Conservation (phyloP, 352 stramenopile genomes). For the Phytophthora multivora region DNA sequence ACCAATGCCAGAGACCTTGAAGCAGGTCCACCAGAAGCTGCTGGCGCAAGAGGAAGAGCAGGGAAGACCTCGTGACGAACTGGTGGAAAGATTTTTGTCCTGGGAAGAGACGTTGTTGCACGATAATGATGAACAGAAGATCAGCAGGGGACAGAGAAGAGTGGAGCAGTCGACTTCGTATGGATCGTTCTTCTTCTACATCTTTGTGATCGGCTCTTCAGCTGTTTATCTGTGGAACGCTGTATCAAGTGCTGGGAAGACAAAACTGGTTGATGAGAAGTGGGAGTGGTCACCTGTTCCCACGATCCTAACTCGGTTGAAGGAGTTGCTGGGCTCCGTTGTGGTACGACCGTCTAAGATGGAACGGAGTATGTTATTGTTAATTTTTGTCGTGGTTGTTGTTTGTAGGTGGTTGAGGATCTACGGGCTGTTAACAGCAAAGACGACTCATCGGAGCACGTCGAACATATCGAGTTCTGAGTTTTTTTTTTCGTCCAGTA, state of each 20-base stretch:
- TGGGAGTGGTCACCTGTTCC: slow-evolving; percentile 46
- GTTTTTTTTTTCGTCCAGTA: slow-evolving; percentile 2
- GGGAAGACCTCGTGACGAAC: neutral
- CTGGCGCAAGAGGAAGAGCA: neutral
- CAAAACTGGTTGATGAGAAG: slow-evolving; percentile 16
- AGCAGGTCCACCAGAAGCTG: slow-evolving; percentile 2
- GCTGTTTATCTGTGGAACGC: slow-evolving; percentile 38
- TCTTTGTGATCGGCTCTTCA: slow-evolving; percentile 30
- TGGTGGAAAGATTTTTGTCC: slow-evolving; percentile 10
- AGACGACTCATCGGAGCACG: slow-evolving; percentile 8
- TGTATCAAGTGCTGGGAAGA: slow-evolving; percentile 16
- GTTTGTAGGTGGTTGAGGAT: slow-evolving; percentile 46
- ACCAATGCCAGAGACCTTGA: slow-evolving; percentile 6
- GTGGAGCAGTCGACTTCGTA: slow-evolving; percentile 3
- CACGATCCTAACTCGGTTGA: slow-evolving; percentile 31
- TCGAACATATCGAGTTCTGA: slow-evolving; percentile 30
- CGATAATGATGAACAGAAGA: slow-evolving; percentile 4
- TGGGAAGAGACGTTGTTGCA: slow-evolving; percentile 10
- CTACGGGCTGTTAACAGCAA: slow-evolving; percentile 15
- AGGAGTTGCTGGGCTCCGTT: slow-evolving; percentile 36
- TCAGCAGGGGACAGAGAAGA: neutral
- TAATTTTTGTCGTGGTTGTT: slow-evolving; percentile 5
- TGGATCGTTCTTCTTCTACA: slow-evolving; percentile 43
- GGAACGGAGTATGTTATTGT: neutral
- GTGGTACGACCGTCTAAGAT: slow-evolving; percentile 36